These are phyloP conservation scores for Aspergillus sp. DNA, from an alignment of 2,329 filamentous ascomycete genomes.

Conservation along the genomic window DNA sequence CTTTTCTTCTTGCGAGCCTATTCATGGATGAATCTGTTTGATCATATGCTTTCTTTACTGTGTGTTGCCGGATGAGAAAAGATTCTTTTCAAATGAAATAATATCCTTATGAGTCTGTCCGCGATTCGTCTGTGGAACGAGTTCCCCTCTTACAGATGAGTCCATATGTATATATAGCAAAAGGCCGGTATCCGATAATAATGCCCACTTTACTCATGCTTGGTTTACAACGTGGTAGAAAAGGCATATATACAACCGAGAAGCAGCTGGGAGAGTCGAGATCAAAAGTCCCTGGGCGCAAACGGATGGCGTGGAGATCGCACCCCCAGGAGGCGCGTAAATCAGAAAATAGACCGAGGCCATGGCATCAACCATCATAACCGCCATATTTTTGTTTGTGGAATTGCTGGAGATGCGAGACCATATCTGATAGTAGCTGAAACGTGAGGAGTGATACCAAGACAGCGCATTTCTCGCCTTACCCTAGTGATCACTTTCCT, in stretches of 20 bases:
- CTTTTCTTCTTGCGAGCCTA: slow-evolving; percentile 26
- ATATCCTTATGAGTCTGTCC: slow-evolving; percentile 12
- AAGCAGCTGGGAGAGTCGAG: background rate
- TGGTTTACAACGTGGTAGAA: background rate
- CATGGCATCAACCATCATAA: background rate
- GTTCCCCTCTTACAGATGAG: background rate
- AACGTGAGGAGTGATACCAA: background rate
- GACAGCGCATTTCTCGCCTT: background rate
- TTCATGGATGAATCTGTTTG: slow-evolving; percentile 37
- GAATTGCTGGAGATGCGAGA: background rate
- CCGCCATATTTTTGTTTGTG: background rate
- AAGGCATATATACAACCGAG: background rate
- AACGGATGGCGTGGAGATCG: background rate
- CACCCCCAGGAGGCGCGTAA: background rate
- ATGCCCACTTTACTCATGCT: background rate
- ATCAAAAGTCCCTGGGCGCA: background rate
- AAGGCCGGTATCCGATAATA: background rate
- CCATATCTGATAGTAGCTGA: background rate
- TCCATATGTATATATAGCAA: background rate
- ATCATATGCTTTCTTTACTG: slow-evolving; percentile 29
- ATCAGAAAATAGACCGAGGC: background rate
- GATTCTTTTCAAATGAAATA: slow-evolving; percentile 24
- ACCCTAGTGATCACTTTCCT: slow-evolving; percentile 5
- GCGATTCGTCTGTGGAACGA: background rate
- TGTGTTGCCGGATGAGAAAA: slow-evolving; percentile 35